These are phyloP conservation scores for Sporobolomyces pararoseus DNA, from an alignment of 768 basidiomycete genomes.

Conservation along the genomic window DNA sequence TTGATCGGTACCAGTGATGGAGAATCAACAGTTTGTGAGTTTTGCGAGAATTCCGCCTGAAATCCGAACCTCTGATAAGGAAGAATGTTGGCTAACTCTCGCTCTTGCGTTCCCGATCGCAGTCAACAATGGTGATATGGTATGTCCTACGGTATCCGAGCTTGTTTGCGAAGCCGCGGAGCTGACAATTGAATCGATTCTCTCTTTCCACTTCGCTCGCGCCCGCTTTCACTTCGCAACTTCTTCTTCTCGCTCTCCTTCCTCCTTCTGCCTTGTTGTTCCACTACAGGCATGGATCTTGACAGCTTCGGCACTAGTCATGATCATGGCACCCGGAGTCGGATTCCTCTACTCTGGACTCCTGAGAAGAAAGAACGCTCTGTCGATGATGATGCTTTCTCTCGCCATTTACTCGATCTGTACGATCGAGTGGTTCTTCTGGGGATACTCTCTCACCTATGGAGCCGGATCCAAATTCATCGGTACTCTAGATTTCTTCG, in stretches of 20 bases:
- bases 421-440: constrained; percentile 58
- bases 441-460: constrained; percentile 89
- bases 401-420: constrained; percentile 50
- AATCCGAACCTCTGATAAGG: too few species aligned
- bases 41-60: too few species aligned
- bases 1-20: constrained; percentile 2
- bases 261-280: neutral
- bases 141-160: neutral
- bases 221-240: neutral
- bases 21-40: constrained; percentile 14
- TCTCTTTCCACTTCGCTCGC: too few species aligned
- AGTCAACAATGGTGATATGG: constrained; percentile 22
- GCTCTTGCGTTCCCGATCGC: too few species aligned
- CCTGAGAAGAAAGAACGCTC: constrained; percentile 52
- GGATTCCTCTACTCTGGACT: constrained; percentile 43
- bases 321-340: constrained; percentile 52
- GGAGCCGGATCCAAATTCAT: constrained; percentile 66
- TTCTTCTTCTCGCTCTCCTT: neutral
- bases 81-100: too few species aligned
- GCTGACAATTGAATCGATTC: neutral
- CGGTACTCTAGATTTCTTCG: constrained; percentile 77
- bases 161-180: too few species aligned
- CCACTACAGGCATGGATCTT: constrained; percentile 32
- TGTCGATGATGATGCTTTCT: constrained; percentile 51
- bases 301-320: constrained; percentile 48